Base-by-base conservation (phyloP, 2,329 filamentous ascomycete genomes). In the Aureobasidium sp. region DNA sequence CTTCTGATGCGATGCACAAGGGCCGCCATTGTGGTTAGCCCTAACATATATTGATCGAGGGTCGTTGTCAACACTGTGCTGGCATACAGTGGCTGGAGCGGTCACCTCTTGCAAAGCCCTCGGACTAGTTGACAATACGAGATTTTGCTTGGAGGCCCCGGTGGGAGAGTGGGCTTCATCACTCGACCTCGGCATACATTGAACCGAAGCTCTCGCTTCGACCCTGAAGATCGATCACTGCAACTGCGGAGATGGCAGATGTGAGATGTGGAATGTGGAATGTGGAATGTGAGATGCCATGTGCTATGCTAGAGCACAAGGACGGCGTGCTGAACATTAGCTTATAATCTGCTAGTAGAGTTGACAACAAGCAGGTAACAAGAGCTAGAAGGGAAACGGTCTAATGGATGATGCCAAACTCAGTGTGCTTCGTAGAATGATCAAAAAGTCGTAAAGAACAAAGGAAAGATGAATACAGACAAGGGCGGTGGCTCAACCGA, bases 151-250 rank as follows among this genome's bases (percentile, higher is more conserved):
- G 55, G 41, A 14, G 20, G 27, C 25, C 25, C 29, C 39, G 39
- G 8, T 41, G 53, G 41, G 17, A 14, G 31, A 20, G 14, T 7
- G 15, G 14, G 37, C 11, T 25, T 31, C 17, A 47, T 27, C 37
- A 4, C 17, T 47, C 25, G 53, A 47, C 55, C 41, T 58, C 55
- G 55, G 55, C 42, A 37, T 47, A n/a, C n/a, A 44, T 41, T 58
- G 20, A 20, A 37, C 42, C 55, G 55, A 47, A 58, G 15, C 42
- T 47, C 29, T 47, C 12, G 15, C 27, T 34, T n/a, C 29, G 41
- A 44, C 20, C 8, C 5, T 20, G 27, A 27, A n/a, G 41, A 29
- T 47, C 42, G 27, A 34, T 57, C 39, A 57, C 27, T 58, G 55
- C 41, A 47, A n/a, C 2, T 41, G 51, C 27, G 37, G 36, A 27